Base-by-base conservation (phyloP, 2,329 filamentous ascomycete genomes). In the Pestalotiopsis fici region DNA sequence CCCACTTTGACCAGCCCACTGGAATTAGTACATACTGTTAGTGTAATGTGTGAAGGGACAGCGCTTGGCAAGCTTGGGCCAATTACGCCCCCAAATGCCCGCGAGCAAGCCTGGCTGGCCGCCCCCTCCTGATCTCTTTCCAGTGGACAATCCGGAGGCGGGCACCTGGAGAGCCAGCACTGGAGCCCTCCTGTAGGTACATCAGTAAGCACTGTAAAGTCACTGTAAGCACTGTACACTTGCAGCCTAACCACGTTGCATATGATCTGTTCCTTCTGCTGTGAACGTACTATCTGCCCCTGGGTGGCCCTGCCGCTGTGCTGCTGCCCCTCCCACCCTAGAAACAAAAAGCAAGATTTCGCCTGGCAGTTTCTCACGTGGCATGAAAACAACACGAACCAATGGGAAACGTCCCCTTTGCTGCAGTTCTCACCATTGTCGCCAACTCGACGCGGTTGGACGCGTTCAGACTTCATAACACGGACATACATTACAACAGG, bases 391-490 rank as follows among this genome's bases (percentile, higher is more conserved):
- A 63, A 63, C n/a, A 35, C 4, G 37, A 21, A 13, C 37, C 39
- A 50, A 63, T 47, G 25, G 37, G 37, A 63, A 13, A 28, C 35
- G 28, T 27, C 23, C 23, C 23, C 31, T 35, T 43, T 35, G 23
- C 37, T 21, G 18, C 37, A 23, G 23, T 63, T 27, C 27, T 50
- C 60, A 63, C 37, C 60, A 47, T 18, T 15, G 47, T 64, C 63
- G 63, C 63, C 39, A 65, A 50, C 50, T 27, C 39, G 54, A 65
- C 63, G 63, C 63, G 63, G 27, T 65, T 27, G 35, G 54, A 65
- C 63, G 63, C 63, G 63, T 28, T 59, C 63, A 23, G 23, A 35
- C 15, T 21, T 27, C 27, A 65, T 11, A 25, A 13, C 9, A 62
- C 21, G 47, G 11, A 11, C 31, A 35, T 35, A 35, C 31, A 35